phyloP scores from a whole-genome alignment of 179 eudicot species.

The Silene noctiflora region DNA sequence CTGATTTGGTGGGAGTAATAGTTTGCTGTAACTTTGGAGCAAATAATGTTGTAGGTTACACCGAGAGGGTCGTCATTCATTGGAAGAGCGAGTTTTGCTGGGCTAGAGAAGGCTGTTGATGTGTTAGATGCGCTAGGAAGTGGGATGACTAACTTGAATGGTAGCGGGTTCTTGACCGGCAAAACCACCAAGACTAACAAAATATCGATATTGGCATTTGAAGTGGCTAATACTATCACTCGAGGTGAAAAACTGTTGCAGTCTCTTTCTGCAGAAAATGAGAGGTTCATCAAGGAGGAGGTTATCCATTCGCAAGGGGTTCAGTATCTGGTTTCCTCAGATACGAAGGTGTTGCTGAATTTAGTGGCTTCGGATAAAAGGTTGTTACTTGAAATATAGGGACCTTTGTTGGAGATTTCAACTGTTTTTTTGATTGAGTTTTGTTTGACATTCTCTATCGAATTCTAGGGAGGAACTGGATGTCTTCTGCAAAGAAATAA shows the following conservation, averaged over 20 bases:
- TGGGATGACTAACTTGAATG: conserved; percentile 35
- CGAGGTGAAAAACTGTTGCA: conserved; percentile 33
- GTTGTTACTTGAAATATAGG: conserved; percentile 13
- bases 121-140: conserved; percentile 39
- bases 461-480: conserved; percentile 66
- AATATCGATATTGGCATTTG: conserved; percentile 36
- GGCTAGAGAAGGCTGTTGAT: conserved; percentile 39
- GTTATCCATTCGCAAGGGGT: conserved; percentile 34
- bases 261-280: conserved; percentile 30
- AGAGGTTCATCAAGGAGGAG: conserved; percentile 30
- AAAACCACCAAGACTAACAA: conserved; percentile 30
- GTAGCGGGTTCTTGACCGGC: conserved; percentile 35
- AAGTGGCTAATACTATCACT: conserved; percentile 36
- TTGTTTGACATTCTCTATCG: conserved; percentile 4
- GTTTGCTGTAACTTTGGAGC: background rate
- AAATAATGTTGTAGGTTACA: conserved; percentile 17
- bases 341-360: conserved; percentile 18
- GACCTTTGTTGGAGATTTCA: background rate
- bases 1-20: too few relatives aligned
- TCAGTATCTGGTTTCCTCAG: conserved; percentile 29
- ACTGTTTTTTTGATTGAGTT: conserved; percentile 10
- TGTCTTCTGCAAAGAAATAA: conserved; percentile 72
- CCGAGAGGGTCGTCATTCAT: conserved; percentile 32
- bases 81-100: conserved; percentile 36
- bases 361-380: conserved; percentile 30